phyloP scores from a whole-genome alignment of 805 yeast species.

The Cephaloascus fragrans region DNA sequence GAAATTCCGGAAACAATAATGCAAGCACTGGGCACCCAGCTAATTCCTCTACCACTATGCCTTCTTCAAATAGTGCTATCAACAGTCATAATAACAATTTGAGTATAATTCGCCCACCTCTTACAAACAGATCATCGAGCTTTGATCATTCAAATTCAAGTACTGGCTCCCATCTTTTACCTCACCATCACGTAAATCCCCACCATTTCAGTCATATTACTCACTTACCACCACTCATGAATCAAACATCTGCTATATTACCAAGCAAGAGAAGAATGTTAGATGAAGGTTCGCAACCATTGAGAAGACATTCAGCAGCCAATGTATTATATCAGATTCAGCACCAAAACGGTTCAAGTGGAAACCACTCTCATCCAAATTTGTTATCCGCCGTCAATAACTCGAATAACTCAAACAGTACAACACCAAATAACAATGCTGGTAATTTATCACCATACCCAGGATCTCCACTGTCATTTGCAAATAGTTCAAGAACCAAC shows the following conservation, averaged over 20 bases:
- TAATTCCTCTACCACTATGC: no score
- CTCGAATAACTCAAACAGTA: slow-evolving; percentile 2
- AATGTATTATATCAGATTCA: slow-evolving; percentile 4
- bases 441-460: not conserved
- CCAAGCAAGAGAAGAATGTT: slow-evolving; percentile 17
- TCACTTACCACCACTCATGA: slow-evolving; percentile 10
- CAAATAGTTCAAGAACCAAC: not conserved
- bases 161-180: not conserved
- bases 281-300: slow-evolving; percentile 11
- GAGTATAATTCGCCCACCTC: not conserved
- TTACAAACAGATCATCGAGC: not conserved
- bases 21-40: no score
- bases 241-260: slow-evolving; percentile 2
- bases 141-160: not conserved
- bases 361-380: slow-evolving; percentile 13
- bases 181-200: not conserved
- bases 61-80: no score
- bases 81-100: no score
- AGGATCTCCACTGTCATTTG: not conserved
- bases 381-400: slow-evolving; percentile 1
- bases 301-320: slow-evolving; percentile 20
- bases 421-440: slow-evolving; percentile 12
- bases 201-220: not conserved
- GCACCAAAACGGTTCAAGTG: not conserved
- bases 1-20: not conserved